phyloP scores from a whole-genome alignment of 2,329 filamentous ascomycete species.

The Zymoseptoria passerinii region DNA sequence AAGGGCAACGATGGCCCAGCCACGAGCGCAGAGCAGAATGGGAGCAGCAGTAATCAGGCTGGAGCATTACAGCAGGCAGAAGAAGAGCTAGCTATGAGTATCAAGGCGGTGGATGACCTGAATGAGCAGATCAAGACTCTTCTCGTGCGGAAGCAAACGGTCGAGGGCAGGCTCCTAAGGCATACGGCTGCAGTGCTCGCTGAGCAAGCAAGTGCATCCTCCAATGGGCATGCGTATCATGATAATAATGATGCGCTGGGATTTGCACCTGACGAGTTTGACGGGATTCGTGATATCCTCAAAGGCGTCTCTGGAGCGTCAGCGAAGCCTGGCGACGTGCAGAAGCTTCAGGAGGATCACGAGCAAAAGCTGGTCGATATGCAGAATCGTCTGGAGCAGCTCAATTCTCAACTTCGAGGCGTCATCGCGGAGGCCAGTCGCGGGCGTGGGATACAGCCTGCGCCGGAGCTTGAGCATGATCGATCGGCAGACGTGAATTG shows the following conservation, averaged over 20 bases:
- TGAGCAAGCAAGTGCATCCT: conserved; percentile 50
- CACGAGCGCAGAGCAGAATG: conserved; percentile 17
- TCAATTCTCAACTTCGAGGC: conserved; percentile 25
- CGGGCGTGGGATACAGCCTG: conserved; percentile 18
- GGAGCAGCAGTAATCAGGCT: conserved; percentile 39
- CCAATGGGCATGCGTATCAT: conserved; percentile 12
- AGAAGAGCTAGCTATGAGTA: conserved; percentile 63
- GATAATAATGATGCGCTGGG: conserved; percentile 19
- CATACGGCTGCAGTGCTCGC: conserved; percentile 89
- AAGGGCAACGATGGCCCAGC: conserved; percentile 45
- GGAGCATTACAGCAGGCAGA: conserved; percentile 50
- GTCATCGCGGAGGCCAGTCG: conserved; percentile 25
- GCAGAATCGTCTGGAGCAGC: conserved; percentile 26
- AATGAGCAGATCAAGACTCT: conserved; percentile 70
- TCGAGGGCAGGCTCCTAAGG: conserved; percentile 68
- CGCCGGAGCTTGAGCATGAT: conserved; percentile 15
- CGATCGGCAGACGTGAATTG: conserved; percentile 7
- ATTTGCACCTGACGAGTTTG: conserved; percentile 47
- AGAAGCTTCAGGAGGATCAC: conserved; percentile 17
- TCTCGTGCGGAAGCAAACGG: conserved; percentile 66
- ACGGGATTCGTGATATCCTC: conserved; percentile 29
- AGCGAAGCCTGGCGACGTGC: conserved; percentile 12
- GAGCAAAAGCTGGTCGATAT: conserved; percentile 26
- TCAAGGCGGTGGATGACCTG: conserved; percentile 77
- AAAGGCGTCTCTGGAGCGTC: conserved; percentile 16